Base-by-base conservation (phyloP, 2,329 filamentous ascomycete genomes). In the Verticillium dahliae region DNA sequence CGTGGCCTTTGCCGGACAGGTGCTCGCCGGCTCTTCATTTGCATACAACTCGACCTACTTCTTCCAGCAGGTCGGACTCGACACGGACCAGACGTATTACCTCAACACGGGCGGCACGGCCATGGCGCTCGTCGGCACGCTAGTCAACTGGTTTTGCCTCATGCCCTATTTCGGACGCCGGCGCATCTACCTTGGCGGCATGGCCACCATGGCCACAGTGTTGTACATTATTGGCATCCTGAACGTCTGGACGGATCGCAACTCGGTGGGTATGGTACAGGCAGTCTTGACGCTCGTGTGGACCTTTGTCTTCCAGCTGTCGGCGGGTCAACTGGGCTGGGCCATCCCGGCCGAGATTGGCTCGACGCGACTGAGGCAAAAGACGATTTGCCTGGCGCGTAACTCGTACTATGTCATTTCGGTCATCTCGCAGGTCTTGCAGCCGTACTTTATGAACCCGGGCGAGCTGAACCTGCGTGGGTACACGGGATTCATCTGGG, bases 181-280 rank as follows among this genome's bases (percentile, higher is more conserved):
- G 3, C 75, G 72, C 1, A 71, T 80, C 3, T 78, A 83, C 60
- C 70, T 81, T 27, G 68, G 68, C 31, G 81, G 81, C n/a, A 75
- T 79, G 38, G 73, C 74, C 2, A 68, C 71, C 31, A 73, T 83
- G 74, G 65, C 69, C 61, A 1, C 65, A 39, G 70, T 73, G 0
- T 71, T 80, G 1, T 74, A 78, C 11, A 67, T 75, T 18, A 74
- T 84, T n/a, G 73, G 79, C 0, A 65, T 77, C 1, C 71, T 81
- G 58, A 78, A 74, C 60, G 33, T 68, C 22, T 34, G 60, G 6
- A 60, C 69, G 33, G 68, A 69, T 13, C 78, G 77, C 64, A 71
- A 77, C 65, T 63, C 73, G 56, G 78, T 74, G 7, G 65, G 66
- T 13, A 65, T 54, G 61, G 61, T 70, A 0, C 75, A 76, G 63